These are phyloP conservation scores for Trichosanthes cucumerina DNA, from an alignment of 306 rosid species.

Conservation along the genomic window DNA sequence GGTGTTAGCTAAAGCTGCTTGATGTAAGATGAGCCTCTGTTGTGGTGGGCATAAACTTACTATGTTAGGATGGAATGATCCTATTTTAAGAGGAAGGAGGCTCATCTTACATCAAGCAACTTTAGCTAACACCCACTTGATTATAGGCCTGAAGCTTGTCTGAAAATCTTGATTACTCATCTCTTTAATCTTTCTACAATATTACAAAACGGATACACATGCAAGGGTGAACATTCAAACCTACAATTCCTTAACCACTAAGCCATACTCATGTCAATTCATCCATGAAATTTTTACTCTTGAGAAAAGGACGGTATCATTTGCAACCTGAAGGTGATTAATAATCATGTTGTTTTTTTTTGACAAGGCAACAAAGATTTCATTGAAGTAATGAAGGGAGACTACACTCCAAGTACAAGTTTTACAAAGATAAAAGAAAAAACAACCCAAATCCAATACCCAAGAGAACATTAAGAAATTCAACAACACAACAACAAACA, in stretches of 20 bases:
- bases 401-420: too few species aligned
- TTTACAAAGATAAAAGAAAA: too few species aligned
- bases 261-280: not conserved
- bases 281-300: not conserved
- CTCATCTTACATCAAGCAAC: not conserved
- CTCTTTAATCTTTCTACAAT: not conserved
- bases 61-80: not conserved
- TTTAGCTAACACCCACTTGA: not conserved
- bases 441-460: too few species aligned
- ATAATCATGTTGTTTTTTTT: constrained; percentile 1
- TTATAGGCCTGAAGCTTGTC: not conserved
- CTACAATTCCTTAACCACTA: too few species aligned
- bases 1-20: not conserved
- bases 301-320: too few species aligned
- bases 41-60: not conserved
- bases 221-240: not conserved
- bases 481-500: too few species aligned
- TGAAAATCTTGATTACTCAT: not conserved
- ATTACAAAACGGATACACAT: not conserved
- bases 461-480: too few species aligned
- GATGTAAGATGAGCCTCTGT: not conserved
- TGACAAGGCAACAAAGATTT: too few species aligned
- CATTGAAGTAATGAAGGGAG: too few species aligned
- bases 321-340: not conserved
- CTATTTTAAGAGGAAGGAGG: not conserved